A percentile compares a stretch with the other conserved stretches of the same genome.
phyloP scores from a whole-genome alignment of 2,329 filamentous ascomycete species.

The Cladophialophora exuberans region DNA sequence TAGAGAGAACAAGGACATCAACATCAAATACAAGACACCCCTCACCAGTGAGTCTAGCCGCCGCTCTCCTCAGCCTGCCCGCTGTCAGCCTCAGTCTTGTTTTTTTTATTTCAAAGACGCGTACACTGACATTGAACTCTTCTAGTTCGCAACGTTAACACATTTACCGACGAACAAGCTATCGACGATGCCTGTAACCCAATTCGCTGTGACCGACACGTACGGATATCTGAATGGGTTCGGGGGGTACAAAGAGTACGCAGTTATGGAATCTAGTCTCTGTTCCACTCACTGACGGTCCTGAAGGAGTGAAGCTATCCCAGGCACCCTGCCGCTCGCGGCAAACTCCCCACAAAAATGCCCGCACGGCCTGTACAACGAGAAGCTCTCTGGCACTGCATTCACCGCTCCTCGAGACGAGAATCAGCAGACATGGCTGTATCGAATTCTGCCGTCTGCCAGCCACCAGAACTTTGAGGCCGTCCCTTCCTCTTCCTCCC shows the following conservation, averaged over 20 bases:
- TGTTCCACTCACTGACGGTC: constrained; percentile 1
- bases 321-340: constrained; percentile 72
- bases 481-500: constrained; percentile 50
- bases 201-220: constrained; percentile 65
- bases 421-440: constrained; percentile 74
- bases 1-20: constrained; percentile 35
- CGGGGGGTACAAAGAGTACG: constrained; percentile 74
- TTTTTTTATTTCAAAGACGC: neutral
- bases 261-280: neutral
- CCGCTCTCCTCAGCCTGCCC: constrained; percentile 1
- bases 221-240: constrained; percentile 83
- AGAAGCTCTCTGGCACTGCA: constrained; percentile 74
- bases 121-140: neutral
- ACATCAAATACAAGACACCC: constrained; percentile 36
- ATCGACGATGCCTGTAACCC: constrained; percentile 63
- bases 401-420: constrained; percentile 71
- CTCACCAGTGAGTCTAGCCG: constrained; percentile 31
- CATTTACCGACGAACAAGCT: constrained; percentile 35
- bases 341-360: constrained; percentile 83
- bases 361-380: constrained; percentile 77
- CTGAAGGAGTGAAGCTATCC: constrained; percentile 73
- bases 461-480: constrained; percentile 57
- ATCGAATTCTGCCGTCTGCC: constrained; percentile 68
- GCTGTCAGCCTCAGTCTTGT: neutral
- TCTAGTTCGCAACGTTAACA: constrained; percentile 35